Conservation (phyloP, 176 grass and related monocot species). For the Musa itinerans region DNA sequence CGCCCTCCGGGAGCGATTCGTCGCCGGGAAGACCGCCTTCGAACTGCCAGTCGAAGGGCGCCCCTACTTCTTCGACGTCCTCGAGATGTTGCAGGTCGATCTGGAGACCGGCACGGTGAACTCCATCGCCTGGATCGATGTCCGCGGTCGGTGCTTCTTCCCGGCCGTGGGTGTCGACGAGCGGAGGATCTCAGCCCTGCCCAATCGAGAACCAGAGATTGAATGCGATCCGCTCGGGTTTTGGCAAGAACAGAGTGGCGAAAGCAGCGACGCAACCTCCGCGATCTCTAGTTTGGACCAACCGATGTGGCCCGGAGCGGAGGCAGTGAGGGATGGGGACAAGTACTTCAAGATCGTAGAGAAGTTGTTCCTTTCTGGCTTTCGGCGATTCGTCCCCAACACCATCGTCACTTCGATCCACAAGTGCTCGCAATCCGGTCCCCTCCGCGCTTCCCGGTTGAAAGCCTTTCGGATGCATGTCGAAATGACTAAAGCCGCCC, state of each 20-base stretch:
- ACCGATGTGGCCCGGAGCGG: constrained; percentile 20
- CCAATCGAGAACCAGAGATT: neutral
- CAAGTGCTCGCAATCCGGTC: constrained; percentile 27
- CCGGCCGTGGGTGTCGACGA: neutral
- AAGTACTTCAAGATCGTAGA: constrained; percentile 25
- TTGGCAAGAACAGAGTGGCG: constrained; percentile 14
- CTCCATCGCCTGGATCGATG: constrained; percentile 12
- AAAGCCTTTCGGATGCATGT: constrained; percentile 39
- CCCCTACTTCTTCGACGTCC: neutral
- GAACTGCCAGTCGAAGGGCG: neutral
- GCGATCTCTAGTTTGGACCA: neutral
- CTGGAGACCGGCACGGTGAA: neutral
- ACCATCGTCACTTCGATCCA: constrained; percentile 37
- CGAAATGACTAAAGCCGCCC: constrained; percentile 29
- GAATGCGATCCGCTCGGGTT: neutral
- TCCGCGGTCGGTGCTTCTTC: constrained; percentile 1
- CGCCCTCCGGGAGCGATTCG: neutral
- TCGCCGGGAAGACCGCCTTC: constrained; percentile 4
- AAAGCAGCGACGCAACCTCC: constrained; percentile 11
- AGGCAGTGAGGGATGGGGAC: constrained; percentile 29
- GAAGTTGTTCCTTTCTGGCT: constrained; percentile 51
- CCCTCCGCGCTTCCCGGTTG: constrained; percentile 10
- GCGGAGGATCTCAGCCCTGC: neutral
- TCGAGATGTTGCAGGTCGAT: neutral
- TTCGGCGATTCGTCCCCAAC: neutral